Percentiles rank a stretch among this genome's conserved stretches.
Conservation (phyloP, 2,329 filamentous ascomycete species). For the Trichophyton verrucosum region DNA sequence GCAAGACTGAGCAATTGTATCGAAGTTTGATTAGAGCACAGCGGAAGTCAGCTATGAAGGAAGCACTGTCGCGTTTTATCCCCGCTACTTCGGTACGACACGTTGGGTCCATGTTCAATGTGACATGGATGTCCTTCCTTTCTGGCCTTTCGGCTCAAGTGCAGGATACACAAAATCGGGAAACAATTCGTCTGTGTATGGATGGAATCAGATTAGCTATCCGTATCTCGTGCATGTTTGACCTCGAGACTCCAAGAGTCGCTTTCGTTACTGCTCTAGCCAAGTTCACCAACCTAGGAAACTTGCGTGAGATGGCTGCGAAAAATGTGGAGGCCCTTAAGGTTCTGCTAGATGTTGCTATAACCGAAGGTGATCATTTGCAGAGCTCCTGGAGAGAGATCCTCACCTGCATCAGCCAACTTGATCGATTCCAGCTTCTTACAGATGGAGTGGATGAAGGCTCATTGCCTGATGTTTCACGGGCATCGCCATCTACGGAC, state of each 20-base stretch:
- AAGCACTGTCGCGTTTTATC: slow-evolving; percentile 61
- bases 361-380: slow-evolving; percentile 81
- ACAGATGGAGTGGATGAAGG: slow-evolving; percentile 90
- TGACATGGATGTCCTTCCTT: slow-evolving; percentile 98
- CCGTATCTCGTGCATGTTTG: slow-evolving; percentile 84
- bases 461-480: slow-evolving; percentile 79
- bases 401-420: slow-evolving; percentile 85
- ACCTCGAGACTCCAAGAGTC: slow-evolving; percentile 81
- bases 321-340: slow-evolving; percentile 96
- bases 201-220: slow-evolving; percentile 93
- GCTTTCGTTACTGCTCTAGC: slow-evolving; percentile 89
- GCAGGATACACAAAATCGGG: slow-evolving; percentile 84
- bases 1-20: slow-evolving; percentile 72
- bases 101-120: slow-evolving; percentile 95
- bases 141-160: slow-evolving; percentile 87
- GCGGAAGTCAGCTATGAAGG: slow-evolving; percentile 61
- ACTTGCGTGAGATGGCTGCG: slow-evolving; percentile 83
- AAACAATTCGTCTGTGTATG: slow-evolving; percentile 82
- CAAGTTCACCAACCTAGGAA: slow-evolving; percentile 91
- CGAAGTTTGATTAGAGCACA: slow-evolving; percentile 87
- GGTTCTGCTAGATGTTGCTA: slow-evolving; percentile 78
- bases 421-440: slow-evolving; percentile 89
- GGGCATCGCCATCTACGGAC: slow-evolving; percentile 53
- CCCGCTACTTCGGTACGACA: slow-evolving; percentile 88
- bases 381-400: slow-evolving; percentile 92